A percentile compares a stretch with the other conserved stretches of the same genome.
Conservation (phyloP, 2,329 filamentous ascomycete genomes). For the Metarhizium guizhouense region DNA sequence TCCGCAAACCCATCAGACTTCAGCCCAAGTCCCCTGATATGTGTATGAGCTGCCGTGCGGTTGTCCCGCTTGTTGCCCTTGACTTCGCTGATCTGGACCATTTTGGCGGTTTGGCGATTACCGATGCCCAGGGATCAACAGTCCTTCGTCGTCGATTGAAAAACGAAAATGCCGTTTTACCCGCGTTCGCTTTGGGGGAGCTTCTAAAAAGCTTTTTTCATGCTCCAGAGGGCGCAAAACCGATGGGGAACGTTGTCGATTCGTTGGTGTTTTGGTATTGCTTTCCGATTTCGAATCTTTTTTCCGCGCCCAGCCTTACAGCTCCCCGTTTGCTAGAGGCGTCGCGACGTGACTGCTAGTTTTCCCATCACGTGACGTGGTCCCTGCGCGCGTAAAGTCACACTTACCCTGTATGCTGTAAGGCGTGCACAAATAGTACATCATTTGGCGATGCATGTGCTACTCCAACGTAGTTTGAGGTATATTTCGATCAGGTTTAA, state of each 20-base stretch:
- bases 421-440: too few species aligned
- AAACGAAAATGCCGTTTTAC: background rate
- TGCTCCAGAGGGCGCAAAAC: background rate
- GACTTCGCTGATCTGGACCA: conserved; percentile 90
- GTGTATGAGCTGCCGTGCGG: conserved; percentile 91
- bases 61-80: conserved; percentile 93
- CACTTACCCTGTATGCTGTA: background rate
- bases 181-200: background rate
- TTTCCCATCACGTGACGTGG: conserved; percentile 17
- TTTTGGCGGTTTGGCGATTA: conserved; percentile 33
- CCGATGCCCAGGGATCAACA: background rate
- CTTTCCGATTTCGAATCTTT: conserved; percentile 18
- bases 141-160: background rate
- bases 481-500: too few species aligned
- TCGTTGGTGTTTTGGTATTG: conserved; percentile 7
- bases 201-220: background rate
- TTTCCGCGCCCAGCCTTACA: conserved; percentile 13
- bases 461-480: too few species aligned
- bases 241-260: background rate
- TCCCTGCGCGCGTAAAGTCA: background rate
- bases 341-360: conserved; percentile 13
- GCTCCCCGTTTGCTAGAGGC: conserved; percentile 15
- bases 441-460: too few species aligned
- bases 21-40: conserved; percentile 91
- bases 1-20: conserved; percentile 81